Percentiles rank a stretch among this genome's conserved stretches.
Evolutionary conservation across 2,329 filamentous ascomycete genomes (phyloP).

Genomic region (Xylaria sp.): DNA sequence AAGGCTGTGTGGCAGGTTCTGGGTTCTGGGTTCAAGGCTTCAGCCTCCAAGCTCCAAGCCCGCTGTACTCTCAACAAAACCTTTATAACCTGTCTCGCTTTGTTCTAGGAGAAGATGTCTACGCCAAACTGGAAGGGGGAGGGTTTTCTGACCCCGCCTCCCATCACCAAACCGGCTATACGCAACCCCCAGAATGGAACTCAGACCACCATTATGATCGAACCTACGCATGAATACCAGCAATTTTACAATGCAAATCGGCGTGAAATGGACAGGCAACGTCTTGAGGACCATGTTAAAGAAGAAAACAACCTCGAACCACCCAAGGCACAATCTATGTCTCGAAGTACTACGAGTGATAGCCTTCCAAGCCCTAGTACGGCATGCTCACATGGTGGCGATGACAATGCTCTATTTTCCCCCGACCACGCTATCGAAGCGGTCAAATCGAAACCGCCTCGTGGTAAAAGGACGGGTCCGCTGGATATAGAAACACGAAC

Average conservation of each 20-base stretch:
- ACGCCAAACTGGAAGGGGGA: conserved; percentile 28
- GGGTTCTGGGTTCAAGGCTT: conserved; percentile 9
- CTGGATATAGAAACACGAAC: conserved; percentile 42
- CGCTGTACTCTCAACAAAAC: not conserved
- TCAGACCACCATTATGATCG: conserved; percentile 41
- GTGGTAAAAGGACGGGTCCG: conserved; percentile 46
- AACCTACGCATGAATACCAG: conserved; percentile 44
- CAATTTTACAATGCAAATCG: conserved; percentile 46
- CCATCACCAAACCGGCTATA: conserved; percentile 16
- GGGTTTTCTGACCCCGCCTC: conserved; percentile 23
- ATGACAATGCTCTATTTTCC: conserved; percentile 30
- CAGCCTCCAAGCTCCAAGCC: conserved; percentile 13
- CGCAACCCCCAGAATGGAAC: conserved; percentile 31
- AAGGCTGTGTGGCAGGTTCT: conserved; percentile 28
- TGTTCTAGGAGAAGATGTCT: conserved; percentile 34
- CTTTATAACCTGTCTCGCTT: not conserved
- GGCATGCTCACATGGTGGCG: conserved; percentile 40
- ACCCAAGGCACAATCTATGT: conserved; percentile 37
- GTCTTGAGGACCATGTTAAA: conserved; percentile 40
- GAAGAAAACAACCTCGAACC: conserved; percentile 41
- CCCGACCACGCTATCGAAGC: conserved; percentile 31
- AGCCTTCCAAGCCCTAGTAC: conserved; percentile 40
- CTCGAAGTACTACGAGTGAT: conserved; percentile 40
- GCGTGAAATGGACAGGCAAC: conserved; percentile 40
- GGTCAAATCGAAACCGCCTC: conserved; percentile 37